Base-by-base conservation (phyloP, 2,329 filamentous ascomycete genomes). In the Metarhizium sp. region DNA sequence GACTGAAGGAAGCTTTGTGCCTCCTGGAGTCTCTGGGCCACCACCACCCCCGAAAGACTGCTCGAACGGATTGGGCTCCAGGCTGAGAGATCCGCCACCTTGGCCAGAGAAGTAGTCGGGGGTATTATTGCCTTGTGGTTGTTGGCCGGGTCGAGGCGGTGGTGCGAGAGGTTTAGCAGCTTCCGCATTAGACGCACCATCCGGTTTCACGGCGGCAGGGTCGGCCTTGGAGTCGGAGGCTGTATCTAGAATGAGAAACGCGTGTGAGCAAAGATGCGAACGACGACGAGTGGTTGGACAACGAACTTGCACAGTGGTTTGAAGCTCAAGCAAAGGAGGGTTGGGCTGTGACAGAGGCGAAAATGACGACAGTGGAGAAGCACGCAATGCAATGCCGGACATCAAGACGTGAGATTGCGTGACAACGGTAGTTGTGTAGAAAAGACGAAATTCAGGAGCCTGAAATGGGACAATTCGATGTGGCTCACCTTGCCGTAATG, bases 41-140 rank as follows among this genome's bases (percentile, higher is more conserved):
- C 79, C 74, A 59, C 79, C 74, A 51, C 76, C 76, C 62, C 81
- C 85, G 69, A 99, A 99, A 6, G 92, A 96, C 72, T 94, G 90
- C 70, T 97, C 94, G 66, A 99, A 97, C 8, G 94, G 92, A 72
- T 99, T 97, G 58, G 91, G 91, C 76, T 97, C 94, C 69, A 88
- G 81, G 64, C 82, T 86, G 68, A 91, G 72, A 53, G 78, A 79
- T 62, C 73, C 77, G 64, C 68, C 72, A 58, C 67, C 78, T 59
- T 80, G 76, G 57, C 75, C 78, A 53, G 80, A 79, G 69, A 90
- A 90, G 71, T 87, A 90, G 66, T 90, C 86, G 50, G 83, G 79
- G 8, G 81, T 81, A 63, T 84, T 79, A 55, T 73, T 71, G 57
- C 75, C 72, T 64, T 66, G 67, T 46, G 60, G 60, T 59, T 73